phyloP scores from a whole-genome alignment of 2,329 filamentous ascomycete genomes.

The Verruconis gallopava region DNA sequence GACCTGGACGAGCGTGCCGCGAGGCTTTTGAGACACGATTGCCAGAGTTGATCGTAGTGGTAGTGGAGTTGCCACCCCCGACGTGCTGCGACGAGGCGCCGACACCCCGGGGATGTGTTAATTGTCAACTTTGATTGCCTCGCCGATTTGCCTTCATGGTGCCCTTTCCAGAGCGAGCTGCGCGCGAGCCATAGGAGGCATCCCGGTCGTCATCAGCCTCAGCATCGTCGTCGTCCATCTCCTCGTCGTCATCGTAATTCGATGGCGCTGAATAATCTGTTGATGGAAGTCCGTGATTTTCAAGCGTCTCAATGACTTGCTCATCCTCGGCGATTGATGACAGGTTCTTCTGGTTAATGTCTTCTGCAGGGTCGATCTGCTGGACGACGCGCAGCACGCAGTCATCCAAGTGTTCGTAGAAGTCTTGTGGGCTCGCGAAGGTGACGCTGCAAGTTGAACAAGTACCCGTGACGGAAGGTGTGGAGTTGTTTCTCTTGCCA shows the following conservation, averaged over 20 bases:
- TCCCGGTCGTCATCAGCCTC: slow-evolving; percentile 40
- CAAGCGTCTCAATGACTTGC: slow-evolving; percentile 26
- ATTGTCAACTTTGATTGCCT: slow-evolving; percentile 27
- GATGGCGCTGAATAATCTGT: slow-evolving; percentile 33
- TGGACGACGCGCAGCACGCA: slow-evolving; percentile 45
- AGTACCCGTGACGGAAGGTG: slow-evolving; percentile 55
- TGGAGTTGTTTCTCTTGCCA: slow-evolving; percentile 55
- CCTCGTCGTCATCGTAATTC: slow-evolving; percentile 42
- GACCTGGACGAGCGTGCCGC: slow-evolving; percentile 43
- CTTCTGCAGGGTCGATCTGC: slow-evolving; percentile 29
- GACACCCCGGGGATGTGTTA: slow-evolving; percentile 33
- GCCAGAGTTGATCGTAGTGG: slow-evolving; percentile 22
- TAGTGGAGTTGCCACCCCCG: slow-evolving; percentile 23
- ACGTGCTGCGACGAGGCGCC: slow-evolving; percentile 16
- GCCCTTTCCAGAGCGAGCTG: slow-evolving; percentile 31
- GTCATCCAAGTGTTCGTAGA: slow-evolving; percentile 78
- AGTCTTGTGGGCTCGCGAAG: slow-evolving; percentile 75
- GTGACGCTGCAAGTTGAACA: slow-evolving; percentile 75
- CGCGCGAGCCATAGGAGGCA: slow-evolving; percentile 35
- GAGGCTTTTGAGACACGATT: slow-evolving; percentile 24
- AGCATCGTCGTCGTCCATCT: slow-evolving; percentile 46
- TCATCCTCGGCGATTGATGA: slow-evolving; percentile 28
- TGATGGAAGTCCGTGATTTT: slow-evolving; percentile 24
- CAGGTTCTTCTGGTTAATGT: slow-evolving; percentile 29
- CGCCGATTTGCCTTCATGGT: slow-evolving; percentile 33